Base-by-base conservation (phyloP, 768 basidiomycete genomes). In the Trametes villosa region DNA sequence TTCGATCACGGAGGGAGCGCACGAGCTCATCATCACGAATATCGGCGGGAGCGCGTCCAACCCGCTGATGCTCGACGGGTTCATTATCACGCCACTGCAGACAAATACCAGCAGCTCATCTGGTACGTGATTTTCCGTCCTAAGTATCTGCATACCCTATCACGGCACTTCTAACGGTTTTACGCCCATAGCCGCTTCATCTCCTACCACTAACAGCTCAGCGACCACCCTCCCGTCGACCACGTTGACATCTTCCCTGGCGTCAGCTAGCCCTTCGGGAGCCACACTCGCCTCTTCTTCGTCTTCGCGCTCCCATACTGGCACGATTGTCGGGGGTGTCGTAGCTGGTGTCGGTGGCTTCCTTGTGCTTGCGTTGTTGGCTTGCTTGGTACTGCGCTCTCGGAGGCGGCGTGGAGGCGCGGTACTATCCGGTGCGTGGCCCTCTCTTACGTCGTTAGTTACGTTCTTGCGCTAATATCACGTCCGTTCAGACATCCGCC, bases 21-120 rank as follows among this genome's bases (percentile, higher is more conserved):
- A 56, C 54, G 54, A 56, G 54, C 54, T 56, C 33, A 56, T 56
- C 26, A 47, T 56, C 45, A 56, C 54, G 45, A 56, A 47, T n/a
- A 33, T 56, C 22, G 45, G 18, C 9, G 54, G 44, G 24, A 47
- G 27, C 33, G 44, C 22, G 22, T 24, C 44, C 22, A 36, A 11
- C 33, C 54, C 54, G 44, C 33, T 56, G 20, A 27, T 47, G 31
- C 22, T 56, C 9, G 54, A 47, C 34, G 33, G 34, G 18, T 56
- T 56, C 33, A 38, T 56, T 22, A n/a, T 45, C 31, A 54, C 53
- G 11, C 44, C 45, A 3, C 2, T 29, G 13, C 30, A 27, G 44
- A 11, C 51, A 34, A 44, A 44, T 24, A 22, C 34, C 9, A 36
- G 7, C 36, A 17, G 4, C 4, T 7, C 7, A 11, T 15, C 36